A percentile compares a stretch with the other conserved stretches of the same genome.
Evolutionary conservation across 2,329 filamentous ascomycete genomes (phyloP).

Genomic region (Sporothrix pallida): DNA sequence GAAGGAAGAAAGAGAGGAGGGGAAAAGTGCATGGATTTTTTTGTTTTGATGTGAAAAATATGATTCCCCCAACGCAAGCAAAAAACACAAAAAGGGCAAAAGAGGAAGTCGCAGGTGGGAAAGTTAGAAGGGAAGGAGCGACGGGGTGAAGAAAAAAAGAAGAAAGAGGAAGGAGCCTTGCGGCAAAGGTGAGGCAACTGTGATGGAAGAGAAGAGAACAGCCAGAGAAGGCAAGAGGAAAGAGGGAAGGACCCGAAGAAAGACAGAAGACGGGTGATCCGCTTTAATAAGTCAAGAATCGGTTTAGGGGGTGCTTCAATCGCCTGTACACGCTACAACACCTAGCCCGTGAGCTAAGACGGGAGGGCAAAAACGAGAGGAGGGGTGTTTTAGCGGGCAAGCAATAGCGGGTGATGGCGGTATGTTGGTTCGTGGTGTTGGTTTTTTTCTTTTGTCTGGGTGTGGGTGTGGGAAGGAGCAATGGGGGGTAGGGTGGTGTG

Average conservation of each 20-base stretch:
- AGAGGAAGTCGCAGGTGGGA: constrained; percentile 30
- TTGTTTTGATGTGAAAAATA: constrained; percentile 18
- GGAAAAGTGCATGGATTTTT: not conserved
- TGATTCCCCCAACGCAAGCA: not conserved
- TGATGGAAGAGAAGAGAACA: not conserved
- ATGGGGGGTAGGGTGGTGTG: constrained; percentile 17
- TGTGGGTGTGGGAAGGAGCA: constrained; percentile 22
- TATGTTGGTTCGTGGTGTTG: not conserved
- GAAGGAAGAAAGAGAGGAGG: not conserved
- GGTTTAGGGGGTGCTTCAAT: not conserved
- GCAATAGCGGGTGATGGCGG: constrained; percentile 11
- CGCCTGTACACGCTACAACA: constrained; percentile 24
- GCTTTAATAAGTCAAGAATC: constrained; percentile 30
- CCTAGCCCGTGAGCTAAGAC: not conserved
- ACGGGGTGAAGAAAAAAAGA: not conserved
- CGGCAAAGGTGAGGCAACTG: too few species aligned
- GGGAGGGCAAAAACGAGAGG: constrained; percentile 20
- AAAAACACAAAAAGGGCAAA: not conserved
- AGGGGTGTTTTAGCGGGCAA: constrained; percentile 26
- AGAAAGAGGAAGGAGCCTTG: constrained; percentile 21
- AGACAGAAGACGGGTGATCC: constrained; percentile 28
- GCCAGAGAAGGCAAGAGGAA: constrained; percentile 24
- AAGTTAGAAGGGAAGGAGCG: not conserved
- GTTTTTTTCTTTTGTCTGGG: not conserved
- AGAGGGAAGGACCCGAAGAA: constrained; percentile 7